Evolutionary conservation across 768 basidiomycete genomes (phyloP).

Genomic region (Candolleomyces eurysporus): DNA sequence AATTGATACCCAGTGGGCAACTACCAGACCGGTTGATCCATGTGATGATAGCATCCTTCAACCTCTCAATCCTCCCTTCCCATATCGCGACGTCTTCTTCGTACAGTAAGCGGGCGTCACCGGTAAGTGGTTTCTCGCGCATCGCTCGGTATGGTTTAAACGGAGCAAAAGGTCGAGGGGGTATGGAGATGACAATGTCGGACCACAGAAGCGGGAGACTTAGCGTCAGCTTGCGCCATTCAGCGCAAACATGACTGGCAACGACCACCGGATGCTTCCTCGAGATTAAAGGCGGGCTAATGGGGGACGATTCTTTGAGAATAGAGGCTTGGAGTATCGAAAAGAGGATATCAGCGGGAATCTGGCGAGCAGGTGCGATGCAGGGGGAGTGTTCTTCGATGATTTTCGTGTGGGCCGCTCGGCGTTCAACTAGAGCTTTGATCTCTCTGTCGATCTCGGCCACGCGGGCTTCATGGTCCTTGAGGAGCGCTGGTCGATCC

Average conservation of each 20-base stretch:
- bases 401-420: no score
- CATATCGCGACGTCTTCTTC: neutral
- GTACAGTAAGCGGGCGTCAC: neutral
- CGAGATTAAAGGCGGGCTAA: neutral
- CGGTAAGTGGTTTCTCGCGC: neutral
- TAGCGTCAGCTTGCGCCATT: neutral
- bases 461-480: no score
- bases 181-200: neutral
- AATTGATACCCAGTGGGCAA: neutral
- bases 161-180: neutral
- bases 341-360: no score
- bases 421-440: no score
- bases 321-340: no score
- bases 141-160: neutral
- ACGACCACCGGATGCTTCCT: neutral
- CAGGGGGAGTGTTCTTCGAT: no score
- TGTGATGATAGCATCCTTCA: neutral
- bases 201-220: neutral
- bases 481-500: no score
- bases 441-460: no score
- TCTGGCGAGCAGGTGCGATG: no score
- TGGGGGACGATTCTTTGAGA: no score
- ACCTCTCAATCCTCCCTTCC: neutral
- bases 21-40: neutral
- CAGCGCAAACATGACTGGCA: neutral